Evolutionary conservation across 495 filamentous ascomycete species (phyloP).

Genomic region (Cetradonia linearis): DNA sequence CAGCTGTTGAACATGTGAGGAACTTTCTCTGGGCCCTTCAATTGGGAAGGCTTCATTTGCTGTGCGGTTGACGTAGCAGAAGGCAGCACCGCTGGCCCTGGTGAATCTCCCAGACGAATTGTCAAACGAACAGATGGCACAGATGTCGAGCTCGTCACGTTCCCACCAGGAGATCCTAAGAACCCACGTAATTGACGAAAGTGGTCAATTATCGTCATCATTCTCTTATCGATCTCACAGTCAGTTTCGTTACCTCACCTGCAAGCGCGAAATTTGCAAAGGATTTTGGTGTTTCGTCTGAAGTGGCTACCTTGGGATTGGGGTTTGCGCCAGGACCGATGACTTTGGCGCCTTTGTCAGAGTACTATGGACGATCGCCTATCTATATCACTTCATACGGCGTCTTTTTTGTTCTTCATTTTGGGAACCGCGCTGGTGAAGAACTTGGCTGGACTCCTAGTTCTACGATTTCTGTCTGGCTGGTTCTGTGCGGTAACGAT

Average conservation of each 20-base stretch:
- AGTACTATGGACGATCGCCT: conserved; percentile 31
- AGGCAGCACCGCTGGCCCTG: conserved; percentile 9
- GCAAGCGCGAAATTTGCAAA: conserved; percentile 31
- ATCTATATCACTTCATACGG: conserved; percentile 30
- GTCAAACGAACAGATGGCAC: conserved; percentile 17
- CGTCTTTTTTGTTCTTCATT: conserved; percentile 25
- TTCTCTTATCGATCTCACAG: conserved; percentile 38
- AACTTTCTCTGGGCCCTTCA: not conserved
- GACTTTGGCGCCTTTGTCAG: conserved; percentile 35
- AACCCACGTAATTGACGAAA: conserved; percentile 42
- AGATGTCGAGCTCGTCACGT: conserved; percentile 29
- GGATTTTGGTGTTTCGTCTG: conserved; percentile 34
- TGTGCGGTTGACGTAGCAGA: conserved; percentile 8
- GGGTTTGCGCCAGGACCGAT: conserved; percentile 32
- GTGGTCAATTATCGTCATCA: conserved; percentile 38
- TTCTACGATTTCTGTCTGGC: conserved; percentile 25
- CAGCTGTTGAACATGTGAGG: not conserved
- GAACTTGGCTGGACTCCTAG: conserved; percentile 25
- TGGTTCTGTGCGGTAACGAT: conserved; percentile 27
- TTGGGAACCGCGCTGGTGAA: conserved; percentile 26
- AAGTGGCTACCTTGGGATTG: conserved; percentile 37
- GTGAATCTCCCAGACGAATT: conserved; percentile 9
- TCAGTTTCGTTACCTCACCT: conserved; percentile 36
- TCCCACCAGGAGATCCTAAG: conserved; percentile 30
- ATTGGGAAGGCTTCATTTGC: not conserved